phyloP scores from a whole-genome alignment of 768 basidiomycete species.

The Solioccasus polychromus region DNA sequence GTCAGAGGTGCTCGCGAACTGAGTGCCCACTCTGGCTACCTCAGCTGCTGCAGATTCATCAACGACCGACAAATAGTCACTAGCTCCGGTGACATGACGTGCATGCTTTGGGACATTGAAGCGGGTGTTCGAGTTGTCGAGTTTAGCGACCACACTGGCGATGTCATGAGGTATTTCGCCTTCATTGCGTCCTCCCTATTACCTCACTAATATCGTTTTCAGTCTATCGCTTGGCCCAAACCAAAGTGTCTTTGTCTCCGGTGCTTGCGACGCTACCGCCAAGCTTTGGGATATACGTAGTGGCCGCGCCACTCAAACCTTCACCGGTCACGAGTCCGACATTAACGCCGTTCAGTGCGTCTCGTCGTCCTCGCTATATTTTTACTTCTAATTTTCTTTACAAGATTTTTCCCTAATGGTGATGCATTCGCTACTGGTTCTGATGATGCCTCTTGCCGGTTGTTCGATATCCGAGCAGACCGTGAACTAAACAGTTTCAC shows the following conservation, averaged over 20 bases:
- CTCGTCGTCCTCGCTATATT: not conserved
- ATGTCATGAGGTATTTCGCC: constrained; percentile 91
- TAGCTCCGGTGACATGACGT: constrained; percentile 98
- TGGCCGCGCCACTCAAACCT: constrained; percentile 97
- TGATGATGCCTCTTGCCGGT: constrained; percentile 96
- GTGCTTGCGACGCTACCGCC: constrained; percentile 96
- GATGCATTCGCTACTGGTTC: constrained; percentile 99
- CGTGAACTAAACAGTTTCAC: constrained; percentile 96
- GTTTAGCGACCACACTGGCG: constrained; percentile 98
- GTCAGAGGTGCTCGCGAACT: constrained; percentile 92
- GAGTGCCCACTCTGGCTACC: constrained; percentile 96
- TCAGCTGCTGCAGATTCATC: constrained; percentile 97
- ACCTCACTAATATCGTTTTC: constrained; percentile 12
- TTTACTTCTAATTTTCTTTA: constrained; percentile 8
- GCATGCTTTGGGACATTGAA: constrained; percentile 99
- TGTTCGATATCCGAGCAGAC: constrained; percentile 98
- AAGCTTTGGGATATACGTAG: constrained; percentile 99
- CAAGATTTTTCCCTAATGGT: constrained; percentile 98
- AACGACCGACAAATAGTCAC: constrained; percentile 99
- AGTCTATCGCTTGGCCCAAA: constrained; percentile 94
- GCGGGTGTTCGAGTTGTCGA: constrained; percentile 96
- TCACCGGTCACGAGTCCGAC: constrained; percentile 97
- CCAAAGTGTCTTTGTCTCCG: constrained; percentile 96
- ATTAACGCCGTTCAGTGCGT: constrained; percentile 98
- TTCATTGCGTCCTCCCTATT: constrained; percentile 3